Conservation (phyloP, 73 alveolate species). For the Paramecium bursaria region DNA sequence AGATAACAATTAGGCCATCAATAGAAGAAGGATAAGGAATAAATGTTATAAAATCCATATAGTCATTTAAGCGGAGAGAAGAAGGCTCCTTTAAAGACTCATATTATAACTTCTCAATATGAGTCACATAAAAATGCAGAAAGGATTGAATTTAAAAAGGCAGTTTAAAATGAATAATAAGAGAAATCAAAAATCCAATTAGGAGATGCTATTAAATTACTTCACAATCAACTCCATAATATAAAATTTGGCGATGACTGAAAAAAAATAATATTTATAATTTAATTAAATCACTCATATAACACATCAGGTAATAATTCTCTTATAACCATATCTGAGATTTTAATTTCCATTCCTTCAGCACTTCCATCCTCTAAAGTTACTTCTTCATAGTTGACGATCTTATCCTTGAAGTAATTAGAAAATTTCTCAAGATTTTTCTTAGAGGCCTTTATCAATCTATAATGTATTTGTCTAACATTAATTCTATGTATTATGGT, state of each 20-base stretch:
- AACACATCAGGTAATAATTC: conserved; percentile 66
- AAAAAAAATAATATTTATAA: too few species aligned
- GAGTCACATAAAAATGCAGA: conserved; percentile 43
- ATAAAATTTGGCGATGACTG: conserved; percentile 34
- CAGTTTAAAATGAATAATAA: neutral
- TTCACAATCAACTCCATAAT: conserved; percentile 44
- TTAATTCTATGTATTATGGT: conserved; percentile 60
- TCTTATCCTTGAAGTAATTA: conserved; percentile 31
- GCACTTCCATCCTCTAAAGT: conserved; percentile 63
- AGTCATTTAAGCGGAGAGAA: conserved; percentile 46
- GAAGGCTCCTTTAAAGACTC: conserved; percentile 17
- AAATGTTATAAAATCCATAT: conserved; percentile 42
- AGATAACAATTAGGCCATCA: conserved; percentile 40
- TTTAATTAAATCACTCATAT: conserved; percentile 52
- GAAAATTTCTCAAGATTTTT: conserved; percentile 58
- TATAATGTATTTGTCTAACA: conserved; percentile 66
- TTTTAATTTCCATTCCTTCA: conserved; percentile 69
- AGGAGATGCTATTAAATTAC: conserved; percentile 39
- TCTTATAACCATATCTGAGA: conserved; percentile 69
- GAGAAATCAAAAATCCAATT: conserved; percentile 32
- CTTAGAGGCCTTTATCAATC: conserved; percentile 57
- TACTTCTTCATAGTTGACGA: conserved; percentile 62
- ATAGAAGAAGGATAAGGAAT: conserved; percentile 5
- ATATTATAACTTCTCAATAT: conserved; percentile 26
- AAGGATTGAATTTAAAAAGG: conserved; percentile 21